Evolutionary conservation across 2,329 filamentous ascomycete species (phyloP).

Genomic region (Alternaria novae-zelandiae): DNA sequence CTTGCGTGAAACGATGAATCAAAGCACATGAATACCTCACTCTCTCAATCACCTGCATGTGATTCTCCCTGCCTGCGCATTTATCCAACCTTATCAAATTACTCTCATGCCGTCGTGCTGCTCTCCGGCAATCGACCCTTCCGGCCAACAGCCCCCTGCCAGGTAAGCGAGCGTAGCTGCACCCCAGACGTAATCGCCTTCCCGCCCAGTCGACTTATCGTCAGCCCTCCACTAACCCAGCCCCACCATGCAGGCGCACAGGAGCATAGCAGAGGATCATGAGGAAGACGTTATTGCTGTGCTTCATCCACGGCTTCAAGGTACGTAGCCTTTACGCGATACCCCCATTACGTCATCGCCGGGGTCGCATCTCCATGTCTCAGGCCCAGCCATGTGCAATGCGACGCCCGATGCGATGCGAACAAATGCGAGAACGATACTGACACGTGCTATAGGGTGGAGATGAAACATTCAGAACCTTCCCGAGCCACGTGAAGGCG

Average conservation of each 20-base stretch:
- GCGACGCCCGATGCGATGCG: neutral
- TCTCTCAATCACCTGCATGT: neutral
- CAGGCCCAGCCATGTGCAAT: neutral
- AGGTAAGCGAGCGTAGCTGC: conserved; percentile 23
- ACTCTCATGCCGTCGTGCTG: neutral
- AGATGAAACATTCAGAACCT: conserved; percentile 78
- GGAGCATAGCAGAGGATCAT: conserved; percentile 55
- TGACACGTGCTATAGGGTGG: conserved; percentile 62
- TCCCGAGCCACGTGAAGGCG: conserved; percentile 73
- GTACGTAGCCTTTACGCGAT: conserved; percentile 51
- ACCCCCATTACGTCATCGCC: conserved; percentile 2
- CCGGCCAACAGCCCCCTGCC: conserved; percentile 8
- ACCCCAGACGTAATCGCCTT: conserved; percentile 32
- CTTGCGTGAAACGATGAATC: neutral
- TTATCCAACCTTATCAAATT: neutral
- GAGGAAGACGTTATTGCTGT: conserved; percentile 81
- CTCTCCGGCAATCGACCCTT: neutral
- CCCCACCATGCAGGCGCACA: conserved; percentile 45
- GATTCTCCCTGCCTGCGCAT: neutral
- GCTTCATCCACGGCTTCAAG: conserved; percentile 91
- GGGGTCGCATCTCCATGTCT: neutral
- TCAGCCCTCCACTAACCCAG: conserved; percentile 7
- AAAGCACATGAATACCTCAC: neutral
- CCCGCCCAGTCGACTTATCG: conserved; percentile 3
- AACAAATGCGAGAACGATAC: conserved; percentile 1